These are phyloP conservation scores for Xylaria sp. DNA, from an alignment of 2,329 filamentous ascomycete genomes.

Conservation along the genomic window DNA sequence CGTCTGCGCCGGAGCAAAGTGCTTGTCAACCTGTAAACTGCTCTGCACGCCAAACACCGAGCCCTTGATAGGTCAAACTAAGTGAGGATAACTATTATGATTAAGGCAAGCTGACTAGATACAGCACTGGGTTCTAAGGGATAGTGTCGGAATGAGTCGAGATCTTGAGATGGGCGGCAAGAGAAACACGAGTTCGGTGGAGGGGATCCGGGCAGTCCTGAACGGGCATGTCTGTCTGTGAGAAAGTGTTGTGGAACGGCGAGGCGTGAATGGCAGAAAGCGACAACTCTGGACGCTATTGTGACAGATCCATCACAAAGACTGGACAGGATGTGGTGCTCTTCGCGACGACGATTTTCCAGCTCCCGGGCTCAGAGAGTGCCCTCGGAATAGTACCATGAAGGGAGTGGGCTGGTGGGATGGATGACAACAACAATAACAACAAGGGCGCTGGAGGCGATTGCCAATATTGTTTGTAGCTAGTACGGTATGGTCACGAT, in stretches of 20 bases:
- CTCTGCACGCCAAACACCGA: slow-evolving; percentile 11
- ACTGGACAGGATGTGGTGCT: slow-evolving; percentile 31
- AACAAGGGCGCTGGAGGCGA: slow-evolving; percentile 33
- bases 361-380: slow-evolving; percentile 39
- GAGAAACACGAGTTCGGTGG: slow-evolving; percentile 19
- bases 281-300: slow-evolving; percentile 29
- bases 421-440: slow-evolving; percentile 38
- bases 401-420: slow-evolving; percentile 38
- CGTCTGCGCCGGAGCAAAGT: background rate
- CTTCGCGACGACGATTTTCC: slow-evolving; percentile 39
- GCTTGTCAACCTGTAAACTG: slow-evolving; percentile 13
- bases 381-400: slow-evolving; percentile 41
- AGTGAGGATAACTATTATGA: slow-evolving; percentile 29
- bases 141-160: slow-evolving; percentile 5
- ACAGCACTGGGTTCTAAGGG: slow-evolving; percentile 19
- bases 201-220: slow-evolving; percentile 23
- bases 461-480: slow-evolving; percentile 35
- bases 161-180: slow-evolving; percentile 15
- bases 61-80: slow-evolving; percentile 10
- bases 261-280: slow-evolving; percentile 30
- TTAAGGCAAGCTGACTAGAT: slow-evolving; percentile 28
- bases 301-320: slow-evolving; percentile 33
- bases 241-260: slow-evolving; percentile 26
- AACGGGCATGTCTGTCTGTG: slow-evolving; percentile 36
- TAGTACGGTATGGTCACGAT: slow-evolving; percentile 47